These are phyloP conservation scores for Naganishia randhawae DNA, from an alignment of 768 basidiomycete genomes.

Conservation along the genomic window DNA sequence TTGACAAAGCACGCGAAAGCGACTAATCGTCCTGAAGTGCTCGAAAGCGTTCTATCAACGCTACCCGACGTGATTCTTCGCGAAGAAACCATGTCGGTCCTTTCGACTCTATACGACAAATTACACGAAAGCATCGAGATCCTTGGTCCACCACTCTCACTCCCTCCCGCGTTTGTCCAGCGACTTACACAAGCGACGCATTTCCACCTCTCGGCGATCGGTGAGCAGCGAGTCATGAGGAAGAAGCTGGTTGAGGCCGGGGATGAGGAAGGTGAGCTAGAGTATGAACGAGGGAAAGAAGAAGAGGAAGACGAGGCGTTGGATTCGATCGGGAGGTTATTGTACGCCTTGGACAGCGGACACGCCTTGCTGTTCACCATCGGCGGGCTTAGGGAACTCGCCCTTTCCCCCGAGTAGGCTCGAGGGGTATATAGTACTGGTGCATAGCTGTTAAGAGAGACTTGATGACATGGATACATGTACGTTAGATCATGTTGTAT, in stretches of 20 bases:
- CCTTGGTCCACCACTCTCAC: not conserved
- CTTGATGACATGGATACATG: not conserved
- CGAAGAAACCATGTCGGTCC: constrained; percentile 9
- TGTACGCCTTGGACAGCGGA: constrained; percentile 1
- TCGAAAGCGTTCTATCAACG: not conserved
- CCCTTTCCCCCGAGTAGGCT: not conserved
- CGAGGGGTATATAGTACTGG: no score
- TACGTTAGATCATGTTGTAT: not conserved
- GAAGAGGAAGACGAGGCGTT: constrained; percentile 23
- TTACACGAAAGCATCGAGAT: constrained; percentile 14
- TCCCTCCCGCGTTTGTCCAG: not conserved
- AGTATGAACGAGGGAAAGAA: constrained; percentile 7
- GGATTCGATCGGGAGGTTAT: constrained; percentile 20
- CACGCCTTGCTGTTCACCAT: constrained; percentile 14
- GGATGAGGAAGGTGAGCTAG: not conserved
- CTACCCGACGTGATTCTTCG: constrained; percentile 22
- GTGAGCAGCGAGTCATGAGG: constrained; percentile 1
- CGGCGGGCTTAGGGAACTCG: constrained; percentile 7
- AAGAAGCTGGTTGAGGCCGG: not conserved
- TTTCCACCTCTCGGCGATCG: constrained; percentile 23
- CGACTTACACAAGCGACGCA: constrained; percentile 4
- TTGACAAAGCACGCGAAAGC: constrained; percentile 8
- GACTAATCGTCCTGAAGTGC: not conserved
- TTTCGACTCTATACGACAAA: constrained; percentile 3
- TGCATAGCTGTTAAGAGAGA: not conserved